phyloP scores from a whole-genome alignment of 495 filamentous ascomycete genomes.

The Penicillium chermesinum region DNA sequence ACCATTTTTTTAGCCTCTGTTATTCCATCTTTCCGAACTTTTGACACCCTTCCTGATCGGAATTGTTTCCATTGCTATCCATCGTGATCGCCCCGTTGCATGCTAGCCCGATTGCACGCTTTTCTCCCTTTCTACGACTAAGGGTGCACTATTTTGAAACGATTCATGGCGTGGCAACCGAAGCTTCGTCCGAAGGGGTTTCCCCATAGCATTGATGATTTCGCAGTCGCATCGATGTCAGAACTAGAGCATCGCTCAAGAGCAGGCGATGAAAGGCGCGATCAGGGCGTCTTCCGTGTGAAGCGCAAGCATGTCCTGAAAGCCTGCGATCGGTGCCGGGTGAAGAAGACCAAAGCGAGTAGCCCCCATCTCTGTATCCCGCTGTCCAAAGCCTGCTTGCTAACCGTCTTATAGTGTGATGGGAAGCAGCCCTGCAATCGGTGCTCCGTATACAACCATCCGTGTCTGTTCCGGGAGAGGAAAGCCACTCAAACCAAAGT shows the following conservation, averaged over 20 bases:
- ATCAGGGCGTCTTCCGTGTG: slow-evolving; percentile 45
- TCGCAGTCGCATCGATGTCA: slow-evolving; percentile 29
- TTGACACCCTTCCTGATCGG: background rate
- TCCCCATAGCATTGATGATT: slow-evolving; percentile 35
- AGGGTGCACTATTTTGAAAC: slow-evolving; percentile 1
- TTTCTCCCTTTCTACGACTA: background rate
- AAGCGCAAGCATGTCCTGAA: slow-evolving; percentile 48
- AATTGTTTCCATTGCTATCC: background rate
- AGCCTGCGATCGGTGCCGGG: slow-evolving; percentile 45
- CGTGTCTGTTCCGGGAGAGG: slow-evolving; percentile 44
- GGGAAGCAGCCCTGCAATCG: slow-evolving; percentile 47
- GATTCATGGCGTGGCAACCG: slow-evolving; percentile 39
- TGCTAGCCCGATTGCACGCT: too few species aligned
- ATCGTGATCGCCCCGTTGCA: background rate
- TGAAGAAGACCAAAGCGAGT: slow-evolving; percentile 47
- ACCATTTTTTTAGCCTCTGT: background rate
- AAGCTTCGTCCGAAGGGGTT: slow-evolving; percentile 43
- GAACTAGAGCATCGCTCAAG: slow-evolving; percentile 30
- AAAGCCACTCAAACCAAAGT: slow-evolving; percentile 47
- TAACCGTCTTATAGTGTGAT: slow-evolving; percentile 36
- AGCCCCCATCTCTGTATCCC: background rate
- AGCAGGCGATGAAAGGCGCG: slow-evolving; percentile 34
- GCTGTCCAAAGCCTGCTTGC: background rate
- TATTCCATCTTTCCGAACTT: background rate
- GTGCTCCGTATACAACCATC: slow-evolving; percentile 44